Evolutionary conservation across 2,329 filamentous ascomycete species (phyloP), one percentile per base, ranked within the genome.

Genomic region (Fusarium ramigenum): DNA sequence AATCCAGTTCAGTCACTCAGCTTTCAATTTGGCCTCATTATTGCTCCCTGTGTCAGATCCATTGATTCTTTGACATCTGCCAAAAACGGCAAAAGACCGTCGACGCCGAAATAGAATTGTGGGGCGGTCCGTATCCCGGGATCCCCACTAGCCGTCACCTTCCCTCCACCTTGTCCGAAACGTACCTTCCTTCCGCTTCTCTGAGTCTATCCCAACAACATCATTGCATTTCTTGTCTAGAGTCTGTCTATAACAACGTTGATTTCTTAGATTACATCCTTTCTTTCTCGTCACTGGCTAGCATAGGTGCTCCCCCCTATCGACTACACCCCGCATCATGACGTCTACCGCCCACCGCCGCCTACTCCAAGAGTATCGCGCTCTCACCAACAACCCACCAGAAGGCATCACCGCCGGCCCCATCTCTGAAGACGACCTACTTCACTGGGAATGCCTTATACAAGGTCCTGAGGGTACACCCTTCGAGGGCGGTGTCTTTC

Each of bases 331-430:
- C 53, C 47, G 57, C 65, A 47, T 62, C 64, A 90, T 90, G 88
- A 85, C 89, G 53, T 89, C 89, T 36, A 91, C 89, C 68, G 90
- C 91, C 75, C 90, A 92, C 81, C 89, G 91, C 77, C 95, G 96
- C 46, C 93, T 99, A 77, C 95, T 98, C 82, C 93, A 96, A 85
- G 96, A 99, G 87, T 99, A 99, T 87, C 94, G 94, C 80, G 91
- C 93, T 72, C 92, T 99, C 72, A 96, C 95, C 72, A 96, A 94
- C 80, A 96, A 97, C 84, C 94, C 96, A 1, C 96, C 96, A n/a
- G 96, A 98, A 70, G 96, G 96, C 82, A 98, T 99, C 84, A 97
- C 94, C 66, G 96, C 96, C 21, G 96, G 96, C 25, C 96, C 96
- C 39, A 87, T 98, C 69, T 93, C 90, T 74, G 96, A 99, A 86